A percentile compares a stretch with the other conserved stretches of the same genome.
These are phyloP conservation scores for Sugiyamaella paludigena DNA, from an alignment of 1,139 yeast genomes.

Conservation along the genomic window DNA sequence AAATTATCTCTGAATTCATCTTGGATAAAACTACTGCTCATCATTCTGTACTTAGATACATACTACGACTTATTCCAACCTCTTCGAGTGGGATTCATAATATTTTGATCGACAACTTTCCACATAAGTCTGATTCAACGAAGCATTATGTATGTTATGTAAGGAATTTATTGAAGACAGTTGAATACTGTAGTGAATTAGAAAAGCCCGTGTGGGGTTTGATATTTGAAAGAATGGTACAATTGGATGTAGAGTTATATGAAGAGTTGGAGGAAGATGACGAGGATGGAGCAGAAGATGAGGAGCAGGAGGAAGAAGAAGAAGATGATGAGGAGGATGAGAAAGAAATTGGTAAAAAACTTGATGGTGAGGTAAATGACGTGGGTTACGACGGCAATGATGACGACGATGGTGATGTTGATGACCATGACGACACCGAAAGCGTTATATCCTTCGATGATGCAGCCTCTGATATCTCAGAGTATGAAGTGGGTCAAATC, in stretches of 20 bases:
- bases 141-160: slow-evolving; percentile 60
- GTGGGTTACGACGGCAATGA: slow-evolving; percentile 18
- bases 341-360: too few relatives aligned
- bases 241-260: slow-evolving; percentile 90
- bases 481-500: slow-evolving; percentile 35
- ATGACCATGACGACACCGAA: slow-evolving; percentile 23
- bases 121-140: slow-evolving; percentile 70
- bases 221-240: slow-evolving; percentile 74
- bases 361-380: slow-evolving; percentile 26
- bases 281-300: slow-evolving; percentile 66
- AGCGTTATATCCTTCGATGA: slow-evolving; percentile 32
- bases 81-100: slow-evolving; percentile 64
- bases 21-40: slow-evolving; percentile 48
- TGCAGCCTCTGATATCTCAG: slow-evolving; percentile 41
- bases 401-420: slow-evolving; percentile 25
- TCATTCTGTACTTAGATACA: slow-evolving; percentile 63
- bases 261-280: slow-evolving; percentile 83
- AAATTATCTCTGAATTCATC: slow-evolving; percentile 60
- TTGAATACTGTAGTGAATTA: slow-evolving; percentile 72
- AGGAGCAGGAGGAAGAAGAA: slow-evolving; percentile 50
- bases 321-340: slow-evolving; percentile 41
- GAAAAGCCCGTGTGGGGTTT: slow-evolving; percentile 71
- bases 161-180: slow-evolving; percentile 55
- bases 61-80: slow-evolving; percentile 76
- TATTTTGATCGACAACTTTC: slow-evolving; percentile 59